Percentiles rank a stretch among this genome's conserved stretches.
Conservation (phyloP, 257 asterid species). For the Fraxinus excelsior region DNA sequence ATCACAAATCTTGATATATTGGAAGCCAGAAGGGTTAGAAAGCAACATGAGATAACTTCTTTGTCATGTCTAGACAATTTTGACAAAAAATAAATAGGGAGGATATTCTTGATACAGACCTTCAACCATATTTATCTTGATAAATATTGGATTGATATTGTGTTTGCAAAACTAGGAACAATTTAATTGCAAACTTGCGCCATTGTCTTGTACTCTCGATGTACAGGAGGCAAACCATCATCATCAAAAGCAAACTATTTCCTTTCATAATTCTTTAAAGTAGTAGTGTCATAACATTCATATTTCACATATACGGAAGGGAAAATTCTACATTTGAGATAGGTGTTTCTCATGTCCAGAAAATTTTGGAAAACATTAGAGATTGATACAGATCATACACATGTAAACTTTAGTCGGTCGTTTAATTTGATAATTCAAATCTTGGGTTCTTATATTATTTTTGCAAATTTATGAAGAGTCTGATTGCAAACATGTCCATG, state of each 20-base stretch:
- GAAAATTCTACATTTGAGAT: background rate
- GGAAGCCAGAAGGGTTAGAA: background rate
- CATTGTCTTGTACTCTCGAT: background rate
- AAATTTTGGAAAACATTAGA: background rate
- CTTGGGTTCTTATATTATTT: background rate
- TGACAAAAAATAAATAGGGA: background rate
- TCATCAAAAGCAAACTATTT: background rate
- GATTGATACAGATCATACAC: background rate
- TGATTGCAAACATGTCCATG: background rate
- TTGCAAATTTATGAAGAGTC: background rate
- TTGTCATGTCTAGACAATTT: slow-evolving; percentile 1
- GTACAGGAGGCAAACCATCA: background rate
- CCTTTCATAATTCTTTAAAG: slow-evolving; percentile 2
- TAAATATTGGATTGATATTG: background rate
- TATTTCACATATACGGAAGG: slow-evolving; percentile 1
- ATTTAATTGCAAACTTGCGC: background rate
- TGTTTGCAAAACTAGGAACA: background rate
- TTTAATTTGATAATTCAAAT: background rate
- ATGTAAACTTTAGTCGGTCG: background rate
- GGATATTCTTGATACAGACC: slow-evolving; percentile 1
- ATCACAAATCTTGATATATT: background rate
- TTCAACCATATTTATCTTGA: background rate
- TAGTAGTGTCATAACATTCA: slow-evolving; percentile 3
- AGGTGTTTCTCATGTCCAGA: background rate
- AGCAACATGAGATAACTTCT: slow-evolving; percentile 18